Base-by-base conservation (phyloP, 163 green algal species). In the Scenedesmus sp. region DNA sequence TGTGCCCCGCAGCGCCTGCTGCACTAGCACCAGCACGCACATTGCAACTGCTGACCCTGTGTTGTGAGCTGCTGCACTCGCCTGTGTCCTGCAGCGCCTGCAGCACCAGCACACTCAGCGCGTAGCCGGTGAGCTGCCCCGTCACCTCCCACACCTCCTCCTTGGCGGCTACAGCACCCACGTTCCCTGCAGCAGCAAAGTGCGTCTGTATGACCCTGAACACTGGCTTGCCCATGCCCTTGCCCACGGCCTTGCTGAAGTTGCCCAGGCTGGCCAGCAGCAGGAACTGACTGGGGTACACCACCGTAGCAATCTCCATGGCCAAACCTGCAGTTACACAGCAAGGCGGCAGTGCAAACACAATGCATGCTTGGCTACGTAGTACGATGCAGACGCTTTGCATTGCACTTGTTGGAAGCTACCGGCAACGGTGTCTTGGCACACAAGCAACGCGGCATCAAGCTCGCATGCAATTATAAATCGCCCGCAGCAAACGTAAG, bases 191-290 rank as follows among this genome's bases (percentile, higher is more conserved):
- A n/a, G 88, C 88, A 35, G 96, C 94, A 93, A 98, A 98, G 92
- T 99, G 96, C 6, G 95, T 97, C 93, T 98, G 96, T 18, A 98
- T 94, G 44, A 98, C 96, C 16, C 97, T 90, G 93, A 98, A 98
- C 76, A 95, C 96, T 0, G 97, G 97, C 70, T 95, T 94, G 18
- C 94, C 95, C 92, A 98, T 96, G 89, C 96, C 96, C 83, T 97
- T 98, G 92, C 94, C 96, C 59, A 97, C 92, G 1, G 97, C 96
- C 70, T 93, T 93, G 46, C 90, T 53, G 26, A 96, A 94, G 65
- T 91, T 95, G 30, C 92, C 92, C 3, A 89, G 44, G 33, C 65
- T 68, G 4, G 95, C 95, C 43, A 95, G 90, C 26, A 94, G 56
- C 87, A 97, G 85, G 89, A 97, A 97, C 72, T 94, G 56, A 26